phyloP scores from a whole-genome alignment of 805 yeast species.

The Teunomyces cretensis region DNA sequence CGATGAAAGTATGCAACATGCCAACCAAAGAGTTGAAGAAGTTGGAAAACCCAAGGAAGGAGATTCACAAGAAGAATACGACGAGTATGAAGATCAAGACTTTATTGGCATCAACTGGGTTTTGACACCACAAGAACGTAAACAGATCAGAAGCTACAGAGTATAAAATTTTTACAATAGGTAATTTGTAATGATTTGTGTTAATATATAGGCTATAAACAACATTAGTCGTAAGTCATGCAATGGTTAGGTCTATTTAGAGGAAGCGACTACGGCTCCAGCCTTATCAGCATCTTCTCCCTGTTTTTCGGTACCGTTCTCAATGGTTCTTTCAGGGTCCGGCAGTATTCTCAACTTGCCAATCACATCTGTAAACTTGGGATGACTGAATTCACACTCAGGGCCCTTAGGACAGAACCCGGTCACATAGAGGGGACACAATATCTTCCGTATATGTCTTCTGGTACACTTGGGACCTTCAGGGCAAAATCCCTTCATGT shows the following conservation, averaged over 20 bases:
- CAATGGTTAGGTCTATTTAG: not conserved
- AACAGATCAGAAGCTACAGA: slow-evolving; percentile 57
- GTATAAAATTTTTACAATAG: slow-evolving; percentile 27
- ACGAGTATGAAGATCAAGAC: slow-evolving; percentile 35
- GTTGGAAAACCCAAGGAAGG: slow-evolving; percentile 3
- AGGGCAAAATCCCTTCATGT: slow-evolving; percentile 86
- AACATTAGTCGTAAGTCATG: not conserved
- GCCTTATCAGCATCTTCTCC: not conserved
- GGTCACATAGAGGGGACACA: slow-evolving; percentile 78
- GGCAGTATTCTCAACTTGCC: slow-evolving; percentile 44
- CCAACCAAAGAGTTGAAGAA: slow-evolving; percentile 10
- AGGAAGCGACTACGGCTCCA: slow-evolving; percentile 22
- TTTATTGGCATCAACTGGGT: slow-evolving; percentile 59
- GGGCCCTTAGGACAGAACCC: slow-evolving; percentile 52
- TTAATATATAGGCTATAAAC: not conserved
- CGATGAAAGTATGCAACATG: slow-evolving; percentile 30
- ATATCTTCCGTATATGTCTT: slow-evolving; percentile 71
- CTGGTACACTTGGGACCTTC: slow-evolving; percentile 84
- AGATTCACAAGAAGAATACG: slow-evolving; percentile 1
- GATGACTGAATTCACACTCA: slow-evolving; percentile 79
- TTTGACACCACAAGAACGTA: slow-evolving; percentile 72
- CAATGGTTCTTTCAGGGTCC: slow-evolving; percentile 19
- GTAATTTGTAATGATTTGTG: slow-evolving; percentile 7
- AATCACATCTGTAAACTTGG: slow-evolving; percentile 56
- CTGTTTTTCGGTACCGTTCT: not conserved